Evolutionary conservation across 2,329 filamentous ascomycete genomes (phyloP), one percentile per base, ranked within the genome.

Genomic region (Aspergillus spinulosporus): DNA sequence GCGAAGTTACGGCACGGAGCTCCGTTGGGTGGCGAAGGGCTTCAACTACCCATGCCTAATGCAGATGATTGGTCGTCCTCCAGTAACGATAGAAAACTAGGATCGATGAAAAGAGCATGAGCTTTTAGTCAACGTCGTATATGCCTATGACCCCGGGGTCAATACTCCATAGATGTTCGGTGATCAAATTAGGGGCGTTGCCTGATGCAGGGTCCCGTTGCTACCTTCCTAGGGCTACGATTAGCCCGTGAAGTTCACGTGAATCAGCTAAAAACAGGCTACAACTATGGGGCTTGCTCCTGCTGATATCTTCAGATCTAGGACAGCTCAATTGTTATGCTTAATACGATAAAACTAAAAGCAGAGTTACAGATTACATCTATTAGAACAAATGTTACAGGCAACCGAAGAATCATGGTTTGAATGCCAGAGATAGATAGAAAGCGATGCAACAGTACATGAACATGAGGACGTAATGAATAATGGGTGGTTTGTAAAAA

Each of bases 401-500:
- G 28, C 15, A 29, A 32, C 40, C 49, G n/a, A 15, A 32, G 29
- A 29, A 29, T 12, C 47, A 49, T 49, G 8, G n/a, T 29, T 49
- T 45, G 28, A 45, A 12, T 45, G 43, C 28, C 26, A 31, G 21
- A 28, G 26, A 28, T 29, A 21, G 21, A 5, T n/a, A 32, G 39
- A 45, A 44, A 36, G n/a, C 9, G 28, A 40, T 32, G 28, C 14
- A 31, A 15, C 21, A 21, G 11, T 29, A 15, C 40, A 40, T 12
- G 15, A 21, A 26, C 21, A 48, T 36, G 29, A 26, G 36, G 21
- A 52, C 7, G 40, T 12, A 53, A 45, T 37, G 15, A 43, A 50
- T 12, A 49, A 29, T 43, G 46, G 44, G 52, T 44, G 45, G 43
- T 36, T 26, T 37, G n/a, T 40, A 15, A 45, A 59, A 68, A 69